Conservation (phyloP, 495 filamentous ascomycete species). For the Opeltia flavorubescens region DNA sequence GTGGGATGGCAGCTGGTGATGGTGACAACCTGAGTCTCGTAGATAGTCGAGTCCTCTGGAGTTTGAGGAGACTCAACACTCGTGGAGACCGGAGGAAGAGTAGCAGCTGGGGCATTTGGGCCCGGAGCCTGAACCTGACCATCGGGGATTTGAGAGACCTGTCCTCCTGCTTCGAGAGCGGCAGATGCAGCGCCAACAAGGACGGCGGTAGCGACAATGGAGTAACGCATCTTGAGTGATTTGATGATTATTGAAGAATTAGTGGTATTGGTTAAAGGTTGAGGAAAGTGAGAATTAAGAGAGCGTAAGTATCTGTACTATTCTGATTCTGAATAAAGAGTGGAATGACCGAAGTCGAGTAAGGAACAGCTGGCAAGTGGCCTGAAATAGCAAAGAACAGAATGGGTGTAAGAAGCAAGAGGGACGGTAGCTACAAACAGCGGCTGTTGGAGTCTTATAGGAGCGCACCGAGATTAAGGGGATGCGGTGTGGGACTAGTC, state of each 20-base stretch:
- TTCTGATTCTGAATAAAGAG: slow-evolving; percentile 27
- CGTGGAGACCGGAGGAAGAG: neutral
- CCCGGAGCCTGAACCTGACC: slow-evolving; percentile 14
- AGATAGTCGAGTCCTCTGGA: slow-evolving; percentile 29
- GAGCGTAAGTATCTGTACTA: slow-evolving; percentile 30
- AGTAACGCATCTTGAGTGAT: slow-evolving; percentile 42
- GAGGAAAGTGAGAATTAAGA: slow-evolving; percentile 20
- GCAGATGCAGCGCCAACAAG: slow-evolving; percentile 24
- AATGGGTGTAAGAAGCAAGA: slow-evolving; percentile 2
- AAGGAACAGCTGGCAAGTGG: slow-evolving; percentile 23
- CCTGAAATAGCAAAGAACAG: slow-evolving; percentile 17
- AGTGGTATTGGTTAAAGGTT: slow-evolving; percentile 13
- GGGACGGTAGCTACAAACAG: slow-evolving; percentile 15
- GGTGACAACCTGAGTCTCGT: slow-evolving; percentile 38
- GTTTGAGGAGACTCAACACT: neutral
- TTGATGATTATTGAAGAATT: slow-evolving; percentile 15
- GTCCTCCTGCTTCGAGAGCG: slow-evolving; percentile 1
- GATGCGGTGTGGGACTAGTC: neutral
- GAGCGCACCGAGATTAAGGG: slow-evolving; percentile 3
- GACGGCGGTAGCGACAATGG: slow-evolving; percentile 33
- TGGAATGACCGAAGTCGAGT: slow-evolving; percentile 41
- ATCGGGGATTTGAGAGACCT: slow-evolving; percentile 11
- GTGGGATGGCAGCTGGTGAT: slow-evolving; percentile 46
- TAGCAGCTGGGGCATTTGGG: neutral
- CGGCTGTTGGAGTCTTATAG: slow-evolving; percentile 10